Base-by-base conservation (phyloP, 345 rosid species). In the Citrus trifoliata region DNA sequence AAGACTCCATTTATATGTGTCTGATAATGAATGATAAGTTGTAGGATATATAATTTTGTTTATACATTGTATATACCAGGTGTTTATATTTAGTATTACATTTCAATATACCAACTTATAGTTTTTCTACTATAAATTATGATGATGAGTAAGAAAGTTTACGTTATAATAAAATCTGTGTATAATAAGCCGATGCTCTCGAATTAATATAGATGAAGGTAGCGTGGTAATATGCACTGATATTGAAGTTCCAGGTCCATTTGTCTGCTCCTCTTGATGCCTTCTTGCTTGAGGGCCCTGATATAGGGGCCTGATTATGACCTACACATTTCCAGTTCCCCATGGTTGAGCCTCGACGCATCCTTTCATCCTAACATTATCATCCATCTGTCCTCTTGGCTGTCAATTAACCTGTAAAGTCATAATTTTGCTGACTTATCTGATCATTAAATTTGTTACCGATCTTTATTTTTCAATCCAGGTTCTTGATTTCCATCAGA, bases 401-500 rank as follows among this genome's bases (percentile, higher is more conserved):
- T 28, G 42, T 77, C 5, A 55, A 35, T 56, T 67, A 53, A 67
- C 8, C 22, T 4, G 4, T 38, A 53, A 53, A 56, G 12, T 19
- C 3, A 1, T 18, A 18, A 18, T 40, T 6, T 24, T 19, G n/a
- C 33, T 13, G 32, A 40, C 3, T 22, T 30, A 32, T 46, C 38
- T 18, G 9, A 61, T 12, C 35, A 25, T 70, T 40, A 5, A 40
- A 60, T n/a, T 4, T 35, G 35, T 37, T 46, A 30, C 30, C 22
- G 12, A 48, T 71, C 2, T 32, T 51, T 40, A 6, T 78, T 70
- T 62, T 3, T 73, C 55, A 24, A 76, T 25, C 74, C 78, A 91
- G 95, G 95, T 91, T 79, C 89, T 95, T 85, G 97, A 95, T 82
- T 95, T 93, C 82, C 98, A 93, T 83, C 98, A 95, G 87, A 93